These are phyloP conservation scores for Dioszegia crocea DNA, from an alignment of 768 basidiomycete species.

Conservation along the genomic window DNA sequence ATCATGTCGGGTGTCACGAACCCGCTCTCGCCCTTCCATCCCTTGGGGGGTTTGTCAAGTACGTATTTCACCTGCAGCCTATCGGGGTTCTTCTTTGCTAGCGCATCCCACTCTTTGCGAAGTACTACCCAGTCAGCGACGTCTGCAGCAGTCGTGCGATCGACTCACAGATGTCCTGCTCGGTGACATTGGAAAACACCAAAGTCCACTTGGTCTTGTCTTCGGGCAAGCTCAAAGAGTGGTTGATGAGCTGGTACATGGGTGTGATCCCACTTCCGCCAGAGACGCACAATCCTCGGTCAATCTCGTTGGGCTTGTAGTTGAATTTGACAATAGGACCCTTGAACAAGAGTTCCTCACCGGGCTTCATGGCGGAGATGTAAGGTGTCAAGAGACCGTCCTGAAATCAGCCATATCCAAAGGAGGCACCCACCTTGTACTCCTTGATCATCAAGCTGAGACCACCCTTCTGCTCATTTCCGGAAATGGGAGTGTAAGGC, in stretches of 20 bases:
- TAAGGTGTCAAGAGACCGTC: constrained; percentile 77
- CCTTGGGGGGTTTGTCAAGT: constrained; percentile 70
- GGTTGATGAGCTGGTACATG: constrained; percentile 58
- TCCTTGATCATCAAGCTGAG: constrained; percentile 78
- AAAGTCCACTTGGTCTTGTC: constrained; percentile 96
- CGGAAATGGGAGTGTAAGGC: constrained; percentile 89
- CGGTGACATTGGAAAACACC: constrained; percentile 83
- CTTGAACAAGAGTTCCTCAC: constrained; percentile 79
- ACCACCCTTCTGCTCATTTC: constrained; percentile 68
- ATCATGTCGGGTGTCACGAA: constrained; percentile 71
- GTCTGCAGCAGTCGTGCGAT: neutral
- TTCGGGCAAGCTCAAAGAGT: constrained; percentile 63
- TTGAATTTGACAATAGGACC: constrained; percentile 85
- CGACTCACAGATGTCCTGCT: constrained; percentile 73
- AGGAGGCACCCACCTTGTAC: constrained; percentile 48
- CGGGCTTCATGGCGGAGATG: constrained; percentile 72
- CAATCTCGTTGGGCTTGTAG: constrained; percentile 62
- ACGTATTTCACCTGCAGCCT: constrained; percentile 77
- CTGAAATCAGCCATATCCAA: constrained; percentile 48
- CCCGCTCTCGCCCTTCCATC: constrained; percentile 65
- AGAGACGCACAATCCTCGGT: constrained; percentile 80
- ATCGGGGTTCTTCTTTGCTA: constrained; percentile 53
- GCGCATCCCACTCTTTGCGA: constrained; percentile 47
- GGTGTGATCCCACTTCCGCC: constrained; percentile 82
- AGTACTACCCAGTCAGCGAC: constrained; percentile 31